Evolutionary conservation across 2,329 filamentous ascomycete genomes (phyloP).

Genomic region (Metarhizium guizhouense): DNA sequence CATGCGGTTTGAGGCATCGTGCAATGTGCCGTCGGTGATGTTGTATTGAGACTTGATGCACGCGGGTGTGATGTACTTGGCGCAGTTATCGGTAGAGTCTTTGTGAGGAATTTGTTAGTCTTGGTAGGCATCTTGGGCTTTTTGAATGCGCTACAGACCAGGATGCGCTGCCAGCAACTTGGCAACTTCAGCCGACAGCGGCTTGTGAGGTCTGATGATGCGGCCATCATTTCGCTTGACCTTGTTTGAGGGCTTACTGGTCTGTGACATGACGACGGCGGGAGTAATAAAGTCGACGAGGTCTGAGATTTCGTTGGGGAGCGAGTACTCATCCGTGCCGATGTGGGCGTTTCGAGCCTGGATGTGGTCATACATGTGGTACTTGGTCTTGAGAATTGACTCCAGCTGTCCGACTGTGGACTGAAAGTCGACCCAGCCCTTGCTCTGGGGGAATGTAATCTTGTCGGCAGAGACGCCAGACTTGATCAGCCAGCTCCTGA

Average conservation of each 20-base stretch:
- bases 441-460: slow-evolving; percentile 39
- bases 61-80: slow-evolving; percentile 45
- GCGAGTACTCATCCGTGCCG: slow-evolving; percentile 31
- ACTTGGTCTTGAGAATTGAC: slow-evolving; percentile 41
- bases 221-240: no score
- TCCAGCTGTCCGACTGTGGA: slow-evolving; percentile 45
- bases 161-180: no score
- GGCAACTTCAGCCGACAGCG: no score
- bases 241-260: neutral
- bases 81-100: slow-evolving; percentile 26
- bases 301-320: slow-evolving; percentile 25
- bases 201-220: no score
- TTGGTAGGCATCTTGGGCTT: no score
- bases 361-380: slow-evolving; percentile 38
- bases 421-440: slow-evolving; percentile 46
- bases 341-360: slow-evolving; percentile 24
- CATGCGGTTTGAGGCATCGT: slow-evolving; percentile 9
- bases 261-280: slow-evolving; percentile 17
- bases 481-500: slow-evolving; percentile 43
- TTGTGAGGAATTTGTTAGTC: neutral
- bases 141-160: no score
- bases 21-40: slow-evolving; percentile 29
- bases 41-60: slow-evolving; percentile 43
- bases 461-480: slow-evolving; percentile 40
- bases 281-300: slow-evolving; percentile 33